Conservation (phyloP, 1,284 basidiomycete genomes). For the Irpex sp. region DNA sequence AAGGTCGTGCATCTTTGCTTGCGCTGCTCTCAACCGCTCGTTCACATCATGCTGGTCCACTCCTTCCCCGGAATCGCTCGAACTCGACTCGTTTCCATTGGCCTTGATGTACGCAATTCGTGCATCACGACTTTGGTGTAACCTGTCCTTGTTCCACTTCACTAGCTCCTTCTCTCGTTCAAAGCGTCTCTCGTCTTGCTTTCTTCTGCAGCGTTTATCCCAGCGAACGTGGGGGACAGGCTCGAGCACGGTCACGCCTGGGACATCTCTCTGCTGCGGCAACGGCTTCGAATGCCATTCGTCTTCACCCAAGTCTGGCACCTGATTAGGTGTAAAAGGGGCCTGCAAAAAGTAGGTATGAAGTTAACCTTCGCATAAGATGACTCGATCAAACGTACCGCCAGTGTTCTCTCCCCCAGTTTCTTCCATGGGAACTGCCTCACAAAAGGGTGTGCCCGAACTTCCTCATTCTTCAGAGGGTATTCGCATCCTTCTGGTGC, state of each 20-base stretch:
- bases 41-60: neutral
- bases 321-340: constrained; percentile 17
- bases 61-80: neutral
- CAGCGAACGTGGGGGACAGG: constrained; percentile 2
- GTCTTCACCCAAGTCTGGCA: constrained; percentile 14
- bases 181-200: neutral
- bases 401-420: constrained; percentile 9
- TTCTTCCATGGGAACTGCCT: constrained; percentile 11
- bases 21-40: neutral
- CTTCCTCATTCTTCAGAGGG: constrained; percentile 14
- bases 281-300: constrained; percentile 31
- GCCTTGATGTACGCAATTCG: neutral
- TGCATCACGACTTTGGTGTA: neutral
- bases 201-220: constrained; percentile 1
- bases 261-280: constrained; percentile 27
- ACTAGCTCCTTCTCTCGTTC: neutral
- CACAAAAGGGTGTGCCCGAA: constrained; percentile 24
- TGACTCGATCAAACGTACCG: constrained; percentile 3
- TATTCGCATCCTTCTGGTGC: constrained; percentile 19
- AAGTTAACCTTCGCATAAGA: too few relatives aligned
- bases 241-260: constrained; percentile 21
- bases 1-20: neutral
- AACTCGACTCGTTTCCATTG: neutral
- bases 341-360: constrained; percentile 17
- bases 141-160: neutral